phyloP scores from a whole-genome alignment of 306 rosid genomes.

The Ammopiptanthus mongolicus region DNA sequence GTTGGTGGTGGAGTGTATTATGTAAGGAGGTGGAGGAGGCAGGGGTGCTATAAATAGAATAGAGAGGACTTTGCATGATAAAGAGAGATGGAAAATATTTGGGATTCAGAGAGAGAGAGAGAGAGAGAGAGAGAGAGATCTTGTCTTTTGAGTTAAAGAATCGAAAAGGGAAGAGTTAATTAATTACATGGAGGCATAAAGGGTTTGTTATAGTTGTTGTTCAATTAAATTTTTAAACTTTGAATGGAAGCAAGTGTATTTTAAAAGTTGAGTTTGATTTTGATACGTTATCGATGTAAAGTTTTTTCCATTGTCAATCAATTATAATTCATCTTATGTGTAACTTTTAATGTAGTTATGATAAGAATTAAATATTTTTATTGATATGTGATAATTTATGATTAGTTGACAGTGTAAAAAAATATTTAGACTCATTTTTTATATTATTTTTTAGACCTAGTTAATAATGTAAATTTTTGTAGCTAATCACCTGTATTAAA shows the following conservation, averaged over 20 bases:
- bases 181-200: not conserved
- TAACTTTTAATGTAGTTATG: too few relatives aligned
- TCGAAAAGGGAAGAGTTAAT: not conserved
- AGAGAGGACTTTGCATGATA: slow-evolving; percentile 42
- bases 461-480: too few relatives aligned
- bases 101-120: not conserved
- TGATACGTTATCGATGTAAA: too few relatives aligned
- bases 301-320: too few relatives aligned
- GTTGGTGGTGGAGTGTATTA: slow-evolving; percentile 14
- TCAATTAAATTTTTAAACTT: not conserved
- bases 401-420: too few relatives aligned
- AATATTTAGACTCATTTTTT: too few relatives aligned
- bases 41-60: slow-evolving; percentile 25
- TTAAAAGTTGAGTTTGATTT: too few relatives aligned
- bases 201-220: not conserved
- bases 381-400: too few relatives aligned
- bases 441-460: too few relatives aligned
- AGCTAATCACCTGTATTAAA: too few relatives aligned
- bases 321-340: too few relatives aligned
- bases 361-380: too few relatives aligned
- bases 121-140: not conserved
- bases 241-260: not conserved
- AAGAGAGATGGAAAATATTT: not conserved
- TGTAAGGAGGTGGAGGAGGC: not conserved
- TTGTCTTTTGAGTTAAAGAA: not conserved